Percentiles rank a stretch among this genome's conserved stretches.
Evolutionary conservation across 1,139 yeast species (phyloP).

Genomic region (Torulaspora pretoriensis): DNA sequence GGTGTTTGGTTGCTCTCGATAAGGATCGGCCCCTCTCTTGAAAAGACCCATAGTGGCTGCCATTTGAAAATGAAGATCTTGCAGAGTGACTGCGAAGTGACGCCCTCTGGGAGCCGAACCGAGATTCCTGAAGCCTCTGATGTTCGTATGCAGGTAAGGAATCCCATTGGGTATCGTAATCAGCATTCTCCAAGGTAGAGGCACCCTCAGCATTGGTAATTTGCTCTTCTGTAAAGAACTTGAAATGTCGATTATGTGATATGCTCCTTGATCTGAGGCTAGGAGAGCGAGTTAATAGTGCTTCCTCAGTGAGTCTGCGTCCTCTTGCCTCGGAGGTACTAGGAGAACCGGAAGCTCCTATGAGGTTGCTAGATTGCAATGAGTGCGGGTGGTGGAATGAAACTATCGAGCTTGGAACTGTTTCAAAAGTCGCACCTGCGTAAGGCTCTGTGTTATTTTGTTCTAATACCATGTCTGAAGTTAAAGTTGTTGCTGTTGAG

Average conservation of each 20-base stretch:
- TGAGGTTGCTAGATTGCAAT: slow-evolving; percentile 33
- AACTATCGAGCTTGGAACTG: slow-evolving; percentile 85
- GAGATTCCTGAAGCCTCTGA: slow-evolving; percentile 36
- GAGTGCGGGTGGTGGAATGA: slow-evolving; percentile 69
- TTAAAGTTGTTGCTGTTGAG: slow-evolving; percentile 33
- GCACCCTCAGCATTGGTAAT: slow-evolving; percentile 81
- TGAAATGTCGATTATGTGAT: slow-evolving; percentile 46
- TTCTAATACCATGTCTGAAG: slow-evolving; percentile 31
- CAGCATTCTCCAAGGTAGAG: slow-evolving; percentile 62
- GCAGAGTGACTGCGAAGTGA: slow-evolving; percentile 25
- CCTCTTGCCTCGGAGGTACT: slow-evolving; percentile 34
- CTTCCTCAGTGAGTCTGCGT: slow-evolving; percentile 28
- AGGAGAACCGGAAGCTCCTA: slow-evolving; percentile 28
- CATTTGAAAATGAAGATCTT: slow-evolving; percentile 18
- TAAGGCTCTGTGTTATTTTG: slow-evolving; percentile 58
- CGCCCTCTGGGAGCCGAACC: slow-evolving; percentile 29
- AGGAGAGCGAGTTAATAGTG: slow-evolving; percentile 17
- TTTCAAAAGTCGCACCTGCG: slow-evolving; percentile 86
- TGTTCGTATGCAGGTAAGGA: slow-evolving; percentile 44
- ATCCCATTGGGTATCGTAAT: slow-evolving; percentile 69
- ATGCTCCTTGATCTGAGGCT: slow-evolving; percentile 25
- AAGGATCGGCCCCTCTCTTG: slow-evolving; percentile 26
- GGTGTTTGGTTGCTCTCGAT: slow-evolving; percentile 18
- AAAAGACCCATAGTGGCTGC: slow-evolving; percentile 23
- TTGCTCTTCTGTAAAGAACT: slow-evolving; percentile 78